A percentile compares a stretch with the other conserved stretches of the same genome.
Evolutionary conservation across 768 basidiomycete species (phyloP).

Genomic region (Sistotremastrum niveocremeum): DNA sequence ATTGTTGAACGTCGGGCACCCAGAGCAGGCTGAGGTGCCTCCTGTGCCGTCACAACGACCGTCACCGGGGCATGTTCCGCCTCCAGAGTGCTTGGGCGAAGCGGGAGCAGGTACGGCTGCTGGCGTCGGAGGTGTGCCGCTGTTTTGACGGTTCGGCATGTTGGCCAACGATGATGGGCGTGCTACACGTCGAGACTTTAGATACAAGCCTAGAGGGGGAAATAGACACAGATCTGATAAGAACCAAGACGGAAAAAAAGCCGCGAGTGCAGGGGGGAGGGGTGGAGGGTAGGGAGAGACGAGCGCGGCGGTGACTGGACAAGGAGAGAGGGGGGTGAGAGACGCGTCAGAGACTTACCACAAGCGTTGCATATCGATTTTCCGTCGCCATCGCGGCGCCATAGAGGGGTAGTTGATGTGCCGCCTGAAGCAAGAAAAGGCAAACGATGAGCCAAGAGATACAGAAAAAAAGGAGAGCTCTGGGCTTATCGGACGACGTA

Average conservation of each 20-base stretch:
- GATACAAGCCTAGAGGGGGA: slow-evolving; percentile 55
- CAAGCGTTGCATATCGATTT: slow-evolving; percentile 84
- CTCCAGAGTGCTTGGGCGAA: slow-evolving; percentile 14
- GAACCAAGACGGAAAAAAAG: slow-evolving; percentile 10
- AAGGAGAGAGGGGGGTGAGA: slow-evolving; percentile 15
- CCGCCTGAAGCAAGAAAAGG: slow-evolving; percentile 27
- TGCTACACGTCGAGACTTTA: slow-evolving; percentile 54
- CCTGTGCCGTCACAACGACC: slow-evolving; percentile 97
- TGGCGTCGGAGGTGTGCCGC: slow-evolving; percentile 15
- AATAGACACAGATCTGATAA: slow-evolving; percentile 12
- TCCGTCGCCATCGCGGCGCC: slow-evolving; percentile 72
- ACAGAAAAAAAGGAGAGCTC: too few relatives aligned
- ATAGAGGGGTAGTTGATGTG: slow-evolving; percentile 67
- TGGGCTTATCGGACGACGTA: too few relatives aligned
- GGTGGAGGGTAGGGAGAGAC: slow-evolving; percentile 4
- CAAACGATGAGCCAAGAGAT: not conserved
- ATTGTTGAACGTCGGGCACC: slow-evolving; percentile 97
- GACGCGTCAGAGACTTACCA: slow-evolving; percentile 46
- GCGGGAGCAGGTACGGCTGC: slow-evolving; percentile 10
- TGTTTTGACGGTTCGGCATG: slow-evolving; percentile 20
- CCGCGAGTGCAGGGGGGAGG: slow-evolving; percentile 6
- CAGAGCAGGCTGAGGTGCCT: slow-evolving; percentile 82
- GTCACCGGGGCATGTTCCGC: slow-evolving; percentile 93
- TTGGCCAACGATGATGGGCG: slow-evolving; percentile 24
- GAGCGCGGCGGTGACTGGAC: slow-evolving; percentile 9